Conservation (phyloP, 2,329 filamentous ascomycete genomes). For the Periconia macrospinosa region DNA sequence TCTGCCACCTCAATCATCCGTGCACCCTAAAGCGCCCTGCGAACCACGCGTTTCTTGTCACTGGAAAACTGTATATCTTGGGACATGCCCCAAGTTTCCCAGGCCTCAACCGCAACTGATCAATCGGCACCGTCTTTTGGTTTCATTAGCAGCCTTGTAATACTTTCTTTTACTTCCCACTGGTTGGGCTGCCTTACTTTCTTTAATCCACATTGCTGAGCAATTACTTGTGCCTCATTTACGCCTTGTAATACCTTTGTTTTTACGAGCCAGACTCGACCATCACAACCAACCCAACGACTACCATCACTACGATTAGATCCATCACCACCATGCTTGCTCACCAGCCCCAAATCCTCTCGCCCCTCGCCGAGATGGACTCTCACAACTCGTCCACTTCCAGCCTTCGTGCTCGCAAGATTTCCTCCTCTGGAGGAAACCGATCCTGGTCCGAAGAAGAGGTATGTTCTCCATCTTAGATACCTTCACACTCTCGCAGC, state of each 20-base stretch:
- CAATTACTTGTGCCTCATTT: conserved; percentile 39
- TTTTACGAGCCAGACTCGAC: conserved; percentile 40
- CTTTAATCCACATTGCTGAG: conserved; percentile 51
- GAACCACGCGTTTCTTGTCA: conserved; percentile 32
- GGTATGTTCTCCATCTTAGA: conserved; percentile 58
- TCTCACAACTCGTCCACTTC: conserved; percentile 28
- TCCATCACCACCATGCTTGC: conserved; percentile 42
- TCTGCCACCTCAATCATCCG: conserved; percentile 45
- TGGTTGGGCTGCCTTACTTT: conserved; percentile 59
- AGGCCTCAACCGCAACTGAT: conserved; percentile 43
- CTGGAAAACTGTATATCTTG: conserved; percentile 39
- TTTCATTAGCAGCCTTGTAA: conserved; percentile 46
- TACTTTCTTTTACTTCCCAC: conserved; percentile 55
- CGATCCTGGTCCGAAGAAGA: conserved; percentile 86
- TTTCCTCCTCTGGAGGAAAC: conserved; percentile 68
- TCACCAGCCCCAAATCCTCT: conserved; percentile 43
- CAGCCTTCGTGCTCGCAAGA: conserved; percentile 69
- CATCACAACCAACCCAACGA: conserved; percentile 45
- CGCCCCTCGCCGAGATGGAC: conserved; percentile 42
- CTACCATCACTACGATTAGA: conserved; percentile 7
- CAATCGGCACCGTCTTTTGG: conserved; percentile 43
- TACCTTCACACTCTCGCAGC: not conserved
- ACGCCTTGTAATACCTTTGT: conserved; percentile 39
- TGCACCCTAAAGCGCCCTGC: conserved; percentile 26
- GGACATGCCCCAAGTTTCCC: conserved; percentile 39